Base-by-base conservation (phyloP, 2,329 filamentous ascomycete genomes). In the Arthrocladium fulminans region DNA sequence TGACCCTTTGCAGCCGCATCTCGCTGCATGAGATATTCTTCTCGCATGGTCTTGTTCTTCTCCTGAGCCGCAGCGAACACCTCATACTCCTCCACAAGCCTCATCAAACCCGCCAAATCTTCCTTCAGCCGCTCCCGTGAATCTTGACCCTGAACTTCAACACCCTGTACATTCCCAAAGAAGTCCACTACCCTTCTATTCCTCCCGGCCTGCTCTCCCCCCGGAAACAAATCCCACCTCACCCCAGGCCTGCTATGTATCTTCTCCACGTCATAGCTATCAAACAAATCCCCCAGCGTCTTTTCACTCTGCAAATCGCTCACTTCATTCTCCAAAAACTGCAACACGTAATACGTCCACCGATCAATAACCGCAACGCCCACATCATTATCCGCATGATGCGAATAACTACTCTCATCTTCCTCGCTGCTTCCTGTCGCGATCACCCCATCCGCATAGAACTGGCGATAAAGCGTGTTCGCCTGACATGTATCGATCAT, bases 401-500 rank as follows among this genome's bases (percentile, higher is more conserved):
- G 92, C 1, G 87, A 94, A 69, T 98, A 98, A 0, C 86, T 94
- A 3, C 88, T 95, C 67, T 98, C 87, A 63, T 97, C 90, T 52
- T 97, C 83, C 65, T 92, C 88, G 2, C 86, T 94, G 25, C 87
- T 94, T n/a, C 92, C 92, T 0, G 94, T 98, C 0, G 92, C 92
- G 61, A 98, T 88, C 60, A 98, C 96, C 62, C 97, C 97, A 41
- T 90, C 90, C 3, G 88, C 94, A 73, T 98, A 98, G 62, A 98
- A 87, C 60, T 95, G 90, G 64, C 83, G 90, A 71, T 95, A 98
- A 88, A 98, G 96, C 25, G 92, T 98, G 67, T 98, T 98, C 48
- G 92, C 92, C 71, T 98, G 92, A 71, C 92, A 98, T 0, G 92
- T 98, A 67, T 98, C 92, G 68, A 98, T 98, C 92, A 98, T 98